Percentiles rank a stretch among this genome's conserved stretches.
Evolutionary conservation across 352 stramenopile species (phyloP).

Genomic region (Aphanomyces cochlioides): DNA sequence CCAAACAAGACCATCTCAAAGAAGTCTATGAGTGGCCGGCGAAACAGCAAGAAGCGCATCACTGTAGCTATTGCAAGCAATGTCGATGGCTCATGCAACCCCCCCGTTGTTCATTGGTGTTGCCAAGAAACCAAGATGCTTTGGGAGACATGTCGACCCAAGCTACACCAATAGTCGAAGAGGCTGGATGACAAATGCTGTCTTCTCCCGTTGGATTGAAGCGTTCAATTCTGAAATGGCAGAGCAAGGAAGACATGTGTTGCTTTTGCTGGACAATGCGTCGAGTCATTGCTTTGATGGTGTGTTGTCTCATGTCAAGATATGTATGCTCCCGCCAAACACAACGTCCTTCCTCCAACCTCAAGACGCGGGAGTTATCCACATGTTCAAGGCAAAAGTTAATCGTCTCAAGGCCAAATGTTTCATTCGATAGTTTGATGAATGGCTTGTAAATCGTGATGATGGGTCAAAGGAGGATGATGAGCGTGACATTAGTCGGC

Average conservation of each 20-base stretch:
- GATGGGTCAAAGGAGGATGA: neutral
- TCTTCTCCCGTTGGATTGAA: constrained; percentile 1
- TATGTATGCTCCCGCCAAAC: constrained; percentile 3
- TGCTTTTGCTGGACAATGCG: constrained; percentile 14
- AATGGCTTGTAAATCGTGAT: neutral
- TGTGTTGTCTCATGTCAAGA: neutral
- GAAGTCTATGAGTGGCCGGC: neutral
- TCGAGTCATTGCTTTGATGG: neutral
- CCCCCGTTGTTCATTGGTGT: constrained; percentile 4
- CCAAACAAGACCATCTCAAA: neutral
- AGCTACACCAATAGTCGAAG: constrained; percentile 5
- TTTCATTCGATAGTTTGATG: neutral
- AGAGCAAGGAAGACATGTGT: neutral
- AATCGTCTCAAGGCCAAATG: neutral
- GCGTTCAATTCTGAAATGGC: neutral
- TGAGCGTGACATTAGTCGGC: neutral
- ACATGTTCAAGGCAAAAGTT: neutral
- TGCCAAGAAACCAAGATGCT: neutral
- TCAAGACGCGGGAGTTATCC: constrained; percentile 5
- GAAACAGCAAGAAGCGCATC: constrained; percentile 5
- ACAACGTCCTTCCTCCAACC: neutral
- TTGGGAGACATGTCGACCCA: neutral
- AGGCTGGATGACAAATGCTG: constrained; percentile 8
- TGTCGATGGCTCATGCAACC: neutral
- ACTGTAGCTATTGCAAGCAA: constrained; percentile 3